A percentile compares a stretch with the other conserved stretches of the same genome.
Conservation (phyloP, 192 early-diverging fungal genomes). For the Dissophora ornata region DNA sequence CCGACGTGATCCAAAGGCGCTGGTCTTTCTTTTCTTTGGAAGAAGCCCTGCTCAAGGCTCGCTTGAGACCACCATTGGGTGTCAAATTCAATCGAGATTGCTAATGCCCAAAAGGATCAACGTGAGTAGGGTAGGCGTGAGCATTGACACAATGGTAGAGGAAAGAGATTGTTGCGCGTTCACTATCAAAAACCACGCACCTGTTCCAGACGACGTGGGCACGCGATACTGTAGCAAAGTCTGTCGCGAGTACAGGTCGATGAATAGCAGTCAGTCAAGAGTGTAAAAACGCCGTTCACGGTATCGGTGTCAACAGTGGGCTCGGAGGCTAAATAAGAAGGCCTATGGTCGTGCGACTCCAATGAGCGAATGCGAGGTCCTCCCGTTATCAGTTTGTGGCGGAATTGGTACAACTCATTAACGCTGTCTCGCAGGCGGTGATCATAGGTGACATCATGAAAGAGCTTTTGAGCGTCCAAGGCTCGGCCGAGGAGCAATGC, state of each 20-base stretch:
- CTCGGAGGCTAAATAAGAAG: conserved; percentile 16
- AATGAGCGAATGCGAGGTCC: conserved; percentile 43
- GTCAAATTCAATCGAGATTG: conserved; percentile 52
- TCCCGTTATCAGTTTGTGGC: conserved; percentile 55
- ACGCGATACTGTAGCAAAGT: conserved; percentile 90
- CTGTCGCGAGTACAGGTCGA: conserved; percentile 85
- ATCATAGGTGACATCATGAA: conserved; percentile 92
- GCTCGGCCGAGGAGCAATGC: conserved; percentile 89
- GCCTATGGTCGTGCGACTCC: conserved; percentile 30
- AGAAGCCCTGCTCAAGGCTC: conserved; percentile 53
- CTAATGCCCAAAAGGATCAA: neutral
- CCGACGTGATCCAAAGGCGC: conserved; percentile 86
- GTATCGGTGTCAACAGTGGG: conserved; percentile 54
- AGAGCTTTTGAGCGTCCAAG: conserved; percentile 89
- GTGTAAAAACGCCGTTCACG: conserved; percentile 90
- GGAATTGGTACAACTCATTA: conserved; percentile 87
- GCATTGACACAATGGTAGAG: no score
- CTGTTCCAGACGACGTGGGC: conserved; percentile 84
- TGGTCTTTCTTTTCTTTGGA: conserved; percentile 70
- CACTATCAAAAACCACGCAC: conserved; percentile 28
- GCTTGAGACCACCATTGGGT: conserved; percentile 52
- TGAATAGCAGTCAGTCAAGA: conserved; percentile 93
- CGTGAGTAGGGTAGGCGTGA: no score
- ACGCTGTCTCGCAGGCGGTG: conserved; percentile 88
- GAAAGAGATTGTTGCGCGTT: neutral